Conservation (phyloP, 768 basidiomycete genomes). For the Leccinum boreale region DNA sequence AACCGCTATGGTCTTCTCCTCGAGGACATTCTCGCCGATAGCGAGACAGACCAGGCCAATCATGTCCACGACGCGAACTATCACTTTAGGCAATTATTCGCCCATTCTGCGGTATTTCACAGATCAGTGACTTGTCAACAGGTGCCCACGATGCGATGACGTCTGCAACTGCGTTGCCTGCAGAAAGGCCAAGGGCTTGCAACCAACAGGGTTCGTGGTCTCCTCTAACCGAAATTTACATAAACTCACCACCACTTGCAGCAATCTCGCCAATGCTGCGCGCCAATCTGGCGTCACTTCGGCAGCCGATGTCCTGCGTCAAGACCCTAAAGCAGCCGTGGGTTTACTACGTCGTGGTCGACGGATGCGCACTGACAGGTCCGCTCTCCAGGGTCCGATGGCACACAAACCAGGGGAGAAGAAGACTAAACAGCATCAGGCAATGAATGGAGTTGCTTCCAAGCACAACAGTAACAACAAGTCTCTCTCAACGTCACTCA, state of each 20-base stretch:
- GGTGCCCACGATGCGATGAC: conserved; percentile 68
- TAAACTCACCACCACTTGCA: conserved; percentile 18
- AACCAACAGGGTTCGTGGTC: conserved; percentile 51
- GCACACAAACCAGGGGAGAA: conserved; percentile 23
- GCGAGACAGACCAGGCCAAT: conserved; percentile 22
- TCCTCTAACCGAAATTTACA: background rate
- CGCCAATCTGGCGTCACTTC: conserved; percentile 38
- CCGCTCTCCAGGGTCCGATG: conserved; percentile 25
- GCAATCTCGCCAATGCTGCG: conserved; percentile 38
- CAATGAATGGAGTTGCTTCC: background rate
- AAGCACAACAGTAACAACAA: conserved; percentile 5
- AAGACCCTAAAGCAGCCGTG: conserved; percentile 33
- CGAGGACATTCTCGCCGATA: conserved; percentile 43
- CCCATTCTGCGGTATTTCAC: conserved; percentile 2
- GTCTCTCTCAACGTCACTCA: conserved; percentile 10
- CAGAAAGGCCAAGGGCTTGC: conserved; percentile 59
- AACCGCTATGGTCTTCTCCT: conserved; percentile 53
- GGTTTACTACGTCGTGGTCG: conserved; percentile 5
- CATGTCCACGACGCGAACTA: conserved; percentile 37
- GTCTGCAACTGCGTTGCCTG: conserved; percentile 67
- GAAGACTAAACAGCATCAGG: conserved; percentile 13
- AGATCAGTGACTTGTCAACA: conserved; percentile 28
- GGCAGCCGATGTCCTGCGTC: conserved; percentile 36
- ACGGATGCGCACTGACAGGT: conserved; percentile 10
- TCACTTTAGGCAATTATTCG: conserved; percentile 48